These are phyloP conservation scores for Trametes cingulata DNA, from an alignment of 768 basidiomycete species.

Conservation along the genomic window DNA sequence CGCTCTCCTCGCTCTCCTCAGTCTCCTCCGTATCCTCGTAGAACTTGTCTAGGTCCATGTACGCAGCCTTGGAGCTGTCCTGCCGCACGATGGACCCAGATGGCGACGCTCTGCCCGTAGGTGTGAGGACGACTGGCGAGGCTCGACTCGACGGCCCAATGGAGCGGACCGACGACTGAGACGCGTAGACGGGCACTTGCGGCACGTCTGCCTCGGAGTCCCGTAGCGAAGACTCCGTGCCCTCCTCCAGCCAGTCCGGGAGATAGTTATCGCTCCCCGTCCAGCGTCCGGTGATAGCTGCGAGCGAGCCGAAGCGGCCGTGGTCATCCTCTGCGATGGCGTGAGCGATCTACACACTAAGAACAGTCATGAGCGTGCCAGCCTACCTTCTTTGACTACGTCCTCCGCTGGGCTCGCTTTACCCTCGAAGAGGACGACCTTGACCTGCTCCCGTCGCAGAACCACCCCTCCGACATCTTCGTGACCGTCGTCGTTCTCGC, in stretches of 20 bases:
- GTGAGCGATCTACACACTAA: neutral
- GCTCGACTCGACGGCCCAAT: slow-evolving; percentile 32
- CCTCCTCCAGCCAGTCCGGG: slow-evolving; percentile 88
- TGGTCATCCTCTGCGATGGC: slow-evolving; percentile 37
- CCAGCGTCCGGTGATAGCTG: slow-evolving; percentile 56
- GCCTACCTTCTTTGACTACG: slow-evolving; percentile 11
- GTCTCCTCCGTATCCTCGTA: slow-evolving; percentile 52
- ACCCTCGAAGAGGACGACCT: slow-evolving; percentile 75
- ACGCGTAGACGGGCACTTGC: slow-evolving; percentile 33
- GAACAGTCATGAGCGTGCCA: neutral
- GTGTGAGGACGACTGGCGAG: slow-evolving; percentile 59
- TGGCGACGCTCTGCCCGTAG: slow-evolving; percentile 48
- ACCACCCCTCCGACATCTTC: slow-evolving; percentile 69
- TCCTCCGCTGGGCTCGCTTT: slow-evolving; percentile 53
- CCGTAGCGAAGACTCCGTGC: slow-evolving; percentile 76
- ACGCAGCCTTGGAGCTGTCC: slow-evolving; percentile 46
- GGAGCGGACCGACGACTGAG: slow-evolving; percentile 34
- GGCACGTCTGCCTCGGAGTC: slow-evolving; percentile 60
- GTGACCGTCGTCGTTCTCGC: slow-evolving; percentile 29
- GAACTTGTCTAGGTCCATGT: slow-evolving; percentile 71
- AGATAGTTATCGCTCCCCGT: slow-evolving; percentile 54
- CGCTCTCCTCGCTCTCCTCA: slow-evolving; percentile 33
- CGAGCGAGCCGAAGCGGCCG: slow-evolving; percentile 64
- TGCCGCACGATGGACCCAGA: slow-evolving; percentile 37
- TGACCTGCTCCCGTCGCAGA: slow-evolving; percentile 80